Evolutionary conservation across 768 basidiomycete species (phyloP), one percentile per base, ranked within the genome.

Genomic region (Boletus barrowsii): DNA sequence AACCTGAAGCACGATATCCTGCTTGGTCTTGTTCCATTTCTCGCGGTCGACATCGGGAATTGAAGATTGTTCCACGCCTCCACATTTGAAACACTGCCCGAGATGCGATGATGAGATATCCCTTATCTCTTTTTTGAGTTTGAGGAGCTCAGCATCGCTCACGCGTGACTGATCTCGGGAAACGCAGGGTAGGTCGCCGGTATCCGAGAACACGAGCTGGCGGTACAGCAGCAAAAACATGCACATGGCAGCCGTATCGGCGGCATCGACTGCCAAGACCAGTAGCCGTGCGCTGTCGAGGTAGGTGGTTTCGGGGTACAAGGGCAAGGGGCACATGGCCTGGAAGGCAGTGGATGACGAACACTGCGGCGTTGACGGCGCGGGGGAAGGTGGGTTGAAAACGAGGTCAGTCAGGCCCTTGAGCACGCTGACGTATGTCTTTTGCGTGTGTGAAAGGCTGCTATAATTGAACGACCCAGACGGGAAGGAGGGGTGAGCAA

Each of bases 151-250:
- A 36, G 69, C 71, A 41, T 81, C 81, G 59, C 77, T 79, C 49
- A 81, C 68, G 65, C 73, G 75, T 47, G 75, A 65, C 11, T 60
- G 70, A 57, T 65, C 61, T 60, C 68, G 63, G 54, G 67, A 35
- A 57, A 58, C 36, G 10, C 51, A 48, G 15, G 72, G 55, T 30
- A 72, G 61, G 50, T 73, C 70, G 48, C 68, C 65, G 32, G 73
- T 64, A 37, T 76, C 75, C 50, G 83, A 80, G 60, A 79, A 78
- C 39, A 83, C 71, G 59, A 93, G 80, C 65, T 92, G 87, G 40
- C 90, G 83, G 67, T 84, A 92, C 20, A 93, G 82, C 63, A 93
- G 75, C 35, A 91, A 75, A 60, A 92, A 83, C 83, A 93, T 86
- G 72, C 87, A 90, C 47, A 91, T 71, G 42, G 86, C 82, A 18